Evolutionary conservation across 345 rosid species (phyloP).

Genomic region (Eucalyptus grandis): DNA sequence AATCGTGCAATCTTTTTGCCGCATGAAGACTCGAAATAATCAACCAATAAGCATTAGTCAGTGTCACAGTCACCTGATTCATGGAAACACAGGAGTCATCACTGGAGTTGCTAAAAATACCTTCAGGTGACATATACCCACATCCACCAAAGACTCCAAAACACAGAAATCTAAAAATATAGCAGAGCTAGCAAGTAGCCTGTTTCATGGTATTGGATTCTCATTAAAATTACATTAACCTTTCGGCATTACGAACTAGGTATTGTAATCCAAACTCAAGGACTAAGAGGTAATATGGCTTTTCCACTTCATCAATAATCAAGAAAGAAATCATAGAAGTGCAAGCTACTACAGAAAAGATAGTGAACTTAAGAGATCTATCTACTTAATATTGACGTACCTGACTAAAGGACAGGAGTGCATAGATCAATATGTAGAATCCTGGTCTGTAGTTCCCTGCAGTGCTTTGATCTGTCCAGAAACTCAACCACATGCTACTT

Average conservation of each 20-base stretch:
- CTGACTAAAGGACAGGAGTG: constrained; percentile 75
- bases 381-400: constrained; percentile 15
- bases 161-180: neutral
- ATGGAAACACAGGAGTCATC: neutral
- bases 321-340: neutral
- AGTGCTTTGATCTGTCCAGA: constrained; percentile 76
- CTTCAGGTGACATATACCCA: neutral
- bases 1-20: constrained; percentile 72
- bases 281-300: neutral
- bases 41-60: constrained; percentile 79
- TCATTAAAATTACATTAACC: neutral
- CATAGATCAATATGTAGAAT: constrained; percentile 46
- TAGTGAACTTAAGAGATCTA: neutral
- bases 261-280: neutral
- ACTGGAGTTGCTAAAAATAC: neutral
- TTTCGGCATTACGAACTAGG: neutral
- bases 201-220: neutral
- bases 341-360: neutral
- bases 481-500: constrained; percentile 88
- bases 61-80: constrained; percentile 62
- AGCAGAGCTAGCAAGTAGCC: neutral
- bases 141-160: neutral
- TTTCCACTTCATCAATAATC: neutral
- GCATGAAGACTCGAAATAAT: constrained; percentile 79
- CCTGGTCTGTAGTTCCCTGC: constrained; percentile 39